These are phyloP conservation scores for Sinapis alba DNA, from an alignment of 441 rosid genomes.

Conservation along the genomic window DNA sequence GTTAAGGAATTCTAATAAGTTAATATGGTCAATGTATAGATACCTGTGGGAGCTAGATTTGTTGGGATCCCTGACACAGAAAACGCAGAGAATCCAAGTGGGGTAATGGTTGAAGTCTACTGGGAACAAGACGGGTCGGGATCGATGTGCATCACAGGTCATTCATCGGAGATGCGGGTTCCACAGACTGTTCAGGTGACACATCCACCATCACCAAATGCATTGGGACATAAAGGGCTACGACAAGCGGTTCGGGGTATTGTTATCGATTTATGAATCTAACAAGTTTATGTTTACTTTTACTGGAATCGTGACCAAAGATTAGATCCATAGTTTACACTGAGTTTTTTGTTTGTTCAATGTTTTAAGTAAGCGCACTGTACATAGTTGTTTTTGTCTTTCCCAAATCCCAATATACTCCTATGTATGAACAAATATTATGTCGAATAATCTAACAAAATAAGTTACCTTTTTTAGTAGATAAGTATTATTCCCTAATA, in stretches of 20 bases:
- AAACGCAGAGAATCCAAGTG: constrained; percentile 60
- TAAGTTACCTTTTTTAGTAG: too few species aligned
- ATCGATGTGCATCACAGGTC: constrained; percentile 76
- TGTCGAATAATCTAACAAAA: too few species aligned
- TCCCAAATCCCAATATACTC: too few species aligned
- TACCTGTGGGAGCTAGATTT: constrained; percentile 81
- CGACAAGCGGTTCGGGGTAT: constrained; percentile 16
- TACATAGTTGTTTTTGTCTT: too few species aligned
- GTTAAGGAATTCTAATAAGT: constrained; percentile 6
- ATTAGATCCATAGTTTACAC: too few species aligned
- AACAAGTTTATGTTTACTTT: neutral
- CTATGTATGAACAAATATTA: too few species aligned
- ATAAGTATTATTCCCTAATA: too few species aligned
- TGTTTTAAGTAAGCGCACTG: too few species aligned
- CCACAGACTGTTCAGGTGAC: constrained; percentile 46
- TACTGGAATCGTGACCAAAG: neutral
- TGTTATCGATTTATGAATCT: constrained; percentile 31
- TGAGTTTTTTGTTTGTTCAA: too few species aligned
- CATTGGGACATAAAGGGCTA: constrained; percentile 24
- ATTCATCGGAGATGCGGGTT: constrained; percentile 63
- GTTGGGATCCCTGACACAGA: constrained; percentile 83
- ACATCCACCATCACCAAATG: constrained; percentile 26
- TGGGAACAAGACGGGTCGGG: constrained; percentile 87
- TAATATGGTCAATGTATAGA: constrained; percentile 39
- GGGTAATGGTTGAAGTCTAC: constrained; percentile 88